Evolutionary conservation across 2,329 filamentous ascomycete genomes (phyloP).

Genomic region (Onygenales sp.): DNA sequence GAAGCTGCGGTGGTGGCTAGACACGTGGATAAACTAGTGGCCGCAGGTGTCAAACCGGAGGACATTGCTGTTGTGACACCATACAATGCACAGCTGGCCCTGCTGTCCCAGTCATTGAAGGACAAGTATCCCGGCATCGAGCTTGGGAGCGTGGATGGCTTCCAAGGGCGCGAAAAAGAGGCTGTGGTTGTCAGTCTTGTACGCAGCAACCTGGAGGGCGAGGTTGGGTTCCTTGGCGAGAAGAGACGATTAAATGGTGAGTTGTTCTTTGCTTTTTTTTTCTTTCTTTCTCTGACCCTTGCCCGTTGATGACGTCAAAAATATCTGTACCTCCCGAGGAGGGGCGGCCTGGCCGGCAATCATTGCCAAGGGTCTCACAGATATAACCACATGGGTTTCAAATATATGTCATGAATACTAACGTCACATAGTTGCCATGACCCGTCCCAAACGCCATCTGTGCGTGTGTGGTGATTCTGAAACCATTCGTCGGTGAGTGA

Average conservation of each 20-base stretch:
- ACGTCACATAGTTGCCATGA: constrained; percentile 71
- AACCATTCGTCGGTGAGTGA: constrained; percentile 72
- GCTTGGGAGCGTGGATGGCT: constrained; percentile 93
- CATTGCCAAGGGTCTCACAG: not conserved
- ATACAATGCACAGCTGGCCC: constrained; percentile 85
- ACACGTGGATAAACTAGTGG: constrained; percentile 68
- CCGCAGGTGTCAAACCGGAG: constrained; percentile 66
- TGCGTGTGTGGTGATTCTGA: constrained; percentile 91
- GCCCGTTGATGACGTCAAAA: not conserved
- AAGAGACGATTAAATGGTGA: constrained; percentile 85
- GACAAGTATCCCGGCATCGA: constrained; percentile 77
- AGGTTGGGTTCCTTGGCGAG: constrained; percentile 89
- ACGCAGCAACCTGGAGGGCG: constrained; percentile 72
- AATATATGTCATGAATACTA: not conserved
- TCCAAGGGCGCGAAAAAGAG: constrained; percentile 95
- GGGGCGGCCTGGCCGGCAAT: not conserved
- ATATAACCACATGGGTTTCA: not conserved
- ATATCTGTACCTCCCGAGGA: not conserved
- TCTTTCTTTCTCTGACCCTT: constrained; percentile 4
- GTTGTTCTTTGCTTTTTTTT: constrained; percentile 19
- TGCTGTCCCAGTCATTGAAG: constrained; percentile 67
- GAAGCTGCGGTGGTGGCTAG: constrained; percentile 71
- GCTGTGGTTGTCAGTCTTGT: constrained; percentile 91
- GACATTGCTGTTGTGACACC: constrained; percentile 93
- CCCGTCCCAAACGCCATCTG: constrained; percentile 79